Evolutionary conservation across 768 basidiomycete species (phyloP), one percentile per base, ranked within the genome.

Genomic region (Termitomyces heimii): DNA sequence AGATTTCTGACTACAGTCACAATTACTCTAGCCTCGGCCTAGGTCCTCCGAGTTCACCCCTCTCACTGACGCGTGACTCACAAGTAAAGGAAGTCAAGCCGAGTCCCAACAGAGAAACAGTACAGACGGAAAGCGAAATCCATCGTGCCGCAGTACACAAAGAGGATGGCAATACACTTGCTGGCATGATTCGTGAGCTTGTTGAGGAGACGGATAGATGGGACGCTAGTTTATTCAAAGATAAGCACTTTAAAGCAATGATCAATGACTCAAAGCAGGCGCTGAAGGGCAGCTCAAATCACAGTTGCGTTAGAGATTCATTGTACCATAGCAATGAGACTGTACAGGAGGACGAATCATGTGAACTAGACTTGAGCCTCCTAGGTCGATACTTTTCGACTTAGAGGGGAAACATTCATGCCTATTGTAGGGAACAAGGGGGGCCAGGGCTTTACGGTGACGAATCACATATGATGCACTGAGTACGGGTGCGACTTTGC

Each of bases 191-290:
- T 32, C 72, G 73, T 16, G 78, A 81, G 62, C 71, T 82, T 35
- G 76, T 77, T 1, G 74, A 78, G 45, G 80, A 79, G 60, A 77
- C 79, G 18, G 78, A 69, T 49, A 74, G 73, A 37, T 82, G 81
- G 81, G 80, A 82, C 59, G 67, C 73, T 16, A 76, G 71, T 56
- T 63, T 81, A 35, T 78, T 77, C 60, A 70, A 80, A 66, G 75
- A 79, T 59, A 65, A 75, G 37, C 75, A 74, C 20, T 82, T 82
- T 68, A 78, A 71, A 60, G 65, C 68, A 5, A 69, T 82, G 68
- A 73, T 82, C 18, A 63, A 73, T 45, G 65, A 65, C 39, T 72
- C 75, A 22, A 63, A 62, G 16, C 51, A 52, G n/a, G 26, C 44
- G 24, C 58, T 53, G 12, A 54, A 57, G 26, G 48, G 20, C 2